Conservation (phyloP, 2,329 filamentous ascomycete species). For the Fusarium fracticaudum region DNA sequence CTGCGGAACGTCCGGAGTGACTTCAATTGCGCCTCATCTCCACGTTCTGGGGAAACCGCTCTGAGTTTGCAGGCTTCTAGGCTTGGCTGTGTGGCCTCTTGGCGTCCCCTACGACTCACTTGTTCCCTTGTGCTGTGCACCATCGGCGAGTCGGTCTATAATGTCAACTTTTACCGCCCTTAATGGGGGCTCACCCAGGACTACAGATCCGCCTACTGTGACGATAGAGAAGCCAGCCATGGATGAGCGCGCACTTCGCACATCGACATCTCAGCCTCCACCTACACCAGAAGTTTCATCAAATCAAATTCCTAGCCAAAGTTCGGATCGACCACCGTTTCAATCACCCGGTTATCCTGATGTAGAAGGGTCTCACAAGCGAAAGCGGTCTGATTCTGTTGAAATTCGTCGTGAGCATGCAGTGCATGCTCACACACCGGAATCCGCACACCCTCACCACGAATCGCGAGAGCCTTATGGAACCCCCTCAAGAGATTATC, state of each 20-base stretch:
- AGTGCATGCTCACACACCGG: slow-evolving; percentile 49
- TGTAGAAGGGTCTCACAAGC: slow-evolving; percentile 65
- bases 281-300: slow-evolving; percentile 42
- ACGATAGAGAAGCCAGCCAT: slow-evolving; percentile 45
- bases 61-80: not conserved
- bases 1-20: slow-evolving; percentile 31
- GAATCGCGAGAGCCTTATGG: slow-evolving; percentile 56
- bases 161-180: slow-evolving; percentile 65
- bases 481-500: slow-evolving; percentile 57
- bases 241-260: slow-evolving; percentile 47
- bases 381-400: slow-evolving; percentile 74
- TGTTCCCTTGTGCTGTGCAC: not conserved
- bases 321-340: slow-evolving; percentile 54
- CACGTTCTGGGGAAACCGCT: not conserved
- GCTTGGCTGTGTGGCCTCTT: not conserved
- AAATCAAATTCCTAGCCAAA: slow-evolving; percentile 53
- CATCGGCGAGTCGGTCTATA: slow-evolving; percentile 15
- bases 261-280: slow-evolving; percentile 37
- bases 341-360: slow-evolving; percentile 54
- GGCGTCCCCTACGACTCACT: not conserved
- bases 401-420: slow-evolving; percentile 56
- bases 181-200: slow-evolving; percentile 61
- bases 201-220: slow-evolving; percentile 48
- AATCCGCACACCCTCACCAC: slow-evolving; percentile 44
- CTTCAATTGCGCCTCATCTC: slow-evolving; percentile 10